These are phyloP conservation scores for Venturia asperata DNA, from an alignment of 2,329 filamentous ascomycete species.

Conservation along the genomic window DNA sequence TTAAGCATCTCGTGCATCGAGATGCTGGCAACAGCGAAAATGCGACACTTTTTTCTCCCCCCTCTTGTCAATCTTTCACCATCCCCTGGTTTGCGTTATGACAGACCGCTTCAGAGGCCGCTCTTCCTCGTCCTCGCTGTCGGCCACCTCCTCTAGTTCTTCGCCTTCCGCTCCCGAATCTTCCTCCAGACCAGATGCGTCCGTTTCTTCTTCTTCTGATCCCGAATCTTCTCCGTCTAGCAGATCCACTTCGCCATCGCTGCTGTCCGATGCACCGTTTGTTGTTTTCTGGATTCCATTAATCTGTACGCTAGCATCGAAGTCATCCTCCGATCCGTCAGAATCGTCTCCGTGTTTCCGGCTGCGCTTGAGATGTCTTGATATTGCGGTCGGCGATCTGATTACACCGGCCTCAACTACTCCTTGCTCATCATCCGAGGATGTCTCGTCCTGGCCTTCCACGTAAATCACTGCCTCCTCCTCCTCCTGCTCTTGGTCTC, in stretches of 20 bases:
- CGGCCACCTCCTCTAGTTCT: background rate
- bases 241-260: slow-evolving; percentile 41
- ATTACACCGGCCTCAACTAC: slow-evolving; percentile 22
- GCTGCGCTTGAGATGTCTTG: slow-evolving; percentile 22
- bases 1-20: background rate
- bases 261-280: slow-evolving; percentile 38
- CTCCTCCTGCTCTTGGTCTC: slow-evolving; percentile 50
- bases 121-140: slow-evolving; percentile 11
- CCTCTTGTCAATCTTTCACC: background rate
- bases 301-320: slow-evolving; percentile 5
- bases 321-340: slow-evolving; percentile 43
- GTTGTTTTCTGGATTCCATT: slow-evolving; percentile 44
- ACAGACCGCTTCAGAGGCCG: background rate
- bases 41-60: background rate
- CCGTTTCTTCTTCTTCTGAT: slow-evolving; percentile 31
- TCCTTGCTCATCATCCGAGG: slow-evolving; percentile 42
- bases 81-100: slow-evolving; percentile 2
- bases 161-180: slow-evolving; percentile 10
- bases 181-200: slow-evolving; percentile 11
- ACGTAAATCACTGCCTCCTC: slow-evolving; percentile 78
- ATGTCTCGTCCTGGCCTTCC: slow-evolving; percentile 62
- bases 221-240: slow-evolving; percentile 38
- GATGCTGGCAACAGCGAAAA: background rate
- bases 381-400: slow-evolving; percentile 22
- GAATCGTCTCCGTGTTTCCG: slow-evolving; percentile 50